These are phyloP conservation scores for Oenanthe javanica DNA, from an alignment of 140 eudicot species.

Conservation along the genomic window DNA sequence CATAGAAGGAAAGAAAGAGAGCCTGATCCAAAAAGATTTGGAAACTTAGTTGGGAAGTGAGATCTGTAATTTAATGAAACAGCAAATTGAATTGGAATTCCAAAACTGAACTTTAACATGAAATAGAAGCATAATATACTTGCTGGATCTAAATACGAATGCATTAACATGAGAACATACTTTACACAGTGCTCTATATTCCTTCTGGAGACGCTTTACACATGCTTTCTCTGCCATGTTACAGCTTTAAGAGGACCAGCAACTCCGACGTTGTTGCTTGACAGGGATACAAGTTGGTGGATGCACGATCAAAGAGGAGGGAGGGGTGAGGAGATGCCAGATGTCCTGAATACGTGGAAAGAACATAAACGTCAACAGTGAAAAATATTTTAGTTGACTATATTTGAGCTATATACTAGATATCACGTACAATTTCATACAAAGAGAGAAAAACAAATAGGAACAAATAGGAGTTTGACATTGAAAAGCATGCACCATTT, in stretches of 20 bases:
- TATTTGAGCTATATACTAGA: not conserved
- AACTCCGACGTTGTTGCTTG: conserved; percentile 12
- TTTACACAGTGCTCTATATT: conserved; percentile 88
- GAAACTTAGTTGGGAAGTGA: not conserved
- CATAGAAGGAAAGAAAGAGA: not conserved
- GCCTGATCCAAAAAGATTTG: not conserved
- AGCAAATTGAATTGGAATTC: not conserved
- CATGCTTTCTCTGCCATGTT: conserved; percentile 93
- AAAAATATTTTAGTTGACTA: not conserved
- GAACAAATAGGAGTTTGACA: not conserved
- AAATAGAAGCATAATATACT: not conserved
- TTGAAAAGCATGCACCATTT: not conserved
- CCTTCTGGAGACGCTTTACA: conserved; percentile 93
- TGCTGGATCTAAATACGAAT: not conserved
- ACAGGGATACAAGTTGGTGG: conserved; percentile 12
- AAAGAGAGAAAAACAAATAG: not conserved
- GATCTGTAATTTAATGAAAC: not conserved
- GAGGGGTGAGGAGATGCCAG: not conserved
- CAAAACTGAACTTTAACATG: not conserved
- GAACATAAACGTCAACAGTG: not conserved
- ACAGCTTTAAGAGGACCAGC: conserved; percentile 3
- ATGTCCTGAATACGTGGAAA: not conserved
- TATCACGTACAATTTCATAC: not conserved
- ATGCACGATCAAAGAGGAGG: conserved; percentile 8
- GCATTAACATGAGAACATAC: conserved; percentile 31